Evolutionary conservation across 2,329 filamentous ascomycete species (phyloP), one percentile per base, ranked within the genome.

Genomic region (Trichoderma hamatum): DNA sequence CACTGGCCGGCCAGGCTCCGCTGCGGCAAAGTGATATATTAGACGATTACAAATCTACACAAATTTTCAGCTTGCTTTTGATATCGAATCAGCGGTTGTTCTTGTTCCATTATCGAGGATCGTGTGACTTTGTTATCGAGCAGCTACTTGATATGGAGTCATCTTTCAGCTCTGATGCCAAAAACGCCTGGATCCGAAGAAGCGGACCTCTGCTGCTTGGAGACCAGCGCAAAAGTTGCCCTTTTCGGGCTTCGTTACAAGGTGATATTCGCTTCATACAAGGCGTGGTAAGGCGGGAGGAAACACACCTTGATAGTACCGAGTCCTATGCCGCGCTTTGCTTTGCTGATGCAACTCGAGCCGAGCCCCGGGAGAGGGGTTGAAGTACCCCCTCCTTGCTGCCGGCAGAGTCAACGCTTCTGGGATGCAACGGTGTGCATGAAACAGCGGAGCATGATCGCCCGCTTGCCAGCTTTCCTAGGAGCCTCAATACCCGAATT

Each of bases 371-470:
- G 32, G 34, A 24, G 32, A 34, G 32, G 51, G 30, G 32, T 36
- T 52, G 49, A 66, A 6, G 36, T 28, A 34, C 13, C 36, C 51
- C 32, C n/a, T 58, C 52, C 28, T 58, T 34, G 28, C 32, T 36
- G 49, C 28, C 16, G 19, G 9, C n/a, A 13, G 21, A 30, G 16
- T 19, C 54, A 36, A 34, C 54, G 14, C n/a, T n/a, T 58, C 54
- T 58, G 56, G 56, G 9, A 59, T 43, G 34, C 32, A 43, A 59
- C 21, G 54, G 64, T 28, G 64, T 67, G 54, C 52, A 49, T 58
- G 19, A 36, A n/a, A 51, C 54, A 58, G 64, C 64, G 64, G 54
- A 67, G 64, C 16, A 36, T 49, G 64, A 67, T 67, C 54, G 54
- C 54, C 64, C 54, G 30, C 54, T 59, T 67, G 54, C 46, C 28